Evolutionary conservation across 1,139 yeast genomes (phyloP).

Genomic region (Sugiyamaella pinicola): DNA sequence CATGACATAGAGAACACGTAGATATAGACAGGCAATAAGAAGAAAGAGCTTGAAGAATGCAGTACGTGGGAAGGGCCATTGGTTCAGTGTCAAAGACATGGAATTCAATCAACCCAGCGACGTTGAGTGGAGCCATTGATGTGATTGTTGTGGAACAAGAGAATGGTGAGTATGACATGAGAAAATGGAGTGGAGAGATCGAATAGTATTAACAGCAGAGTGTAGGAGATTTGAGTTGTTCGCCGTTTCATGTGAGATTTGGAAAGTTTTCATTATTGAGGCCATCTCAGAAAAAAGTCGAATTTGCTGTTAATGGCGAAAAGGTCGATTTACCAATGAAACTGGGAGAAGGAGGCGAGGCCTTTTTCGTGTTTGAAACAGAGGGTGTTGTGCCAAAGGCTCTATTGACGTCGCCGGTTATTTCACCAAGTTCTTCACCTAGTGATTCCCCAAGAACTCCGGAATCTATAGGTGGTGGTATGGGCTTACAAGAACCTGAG

Average conservation of each 20-base stretch:
- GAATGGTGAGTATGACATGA: constrained; percentile 48
- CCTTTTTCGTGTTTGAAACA: constrained; percentile 94
- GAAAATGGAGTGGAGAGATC: background rate
- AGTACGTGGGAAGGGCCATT: constrained; percentile 93
- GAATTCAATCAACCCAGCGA: constrained; percentile 96
- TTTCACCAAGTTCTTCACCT: constrained; percentile 74
- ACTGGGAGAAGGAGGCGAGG: constrained; percentile 97
- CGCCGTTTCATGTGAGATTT: constrained; percentile 95
- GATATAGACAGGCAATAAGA: background rate
- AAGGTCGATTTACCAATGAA: constrained; percentile 91
- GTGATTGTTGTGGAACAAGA: constrained; percentile 95
- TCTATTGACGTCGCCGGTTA: constrained; percentile 86
- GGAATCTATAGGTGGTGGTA: constrained; percentile 22
- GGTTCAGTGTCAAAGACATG: constrained; percentile 95
- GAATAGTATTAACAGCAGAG: background rate
- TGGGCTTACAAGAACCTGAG: constrained; percentile 56
- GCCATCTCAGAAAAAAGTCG: constrained; percentile 96
- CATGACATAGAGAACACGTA: too few relatives aligned
- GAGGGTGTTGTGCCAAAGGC: constrained; percentile 70
- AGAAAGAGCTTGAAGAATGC: constrained; percentile 54
- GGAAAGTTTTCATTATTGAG: constrained; percentile 90
- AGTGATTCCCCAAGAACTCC: constrained; percentile 47
- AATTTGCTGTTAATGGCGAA: constrained; percentile 79
- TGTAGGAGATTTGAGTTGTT: constrained; percentile 72
- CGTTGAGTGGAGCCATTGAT: constrained; percentile 95